A percentile compares a stretch with the other conserved stretches of the same genome.
phyloP scores from a whole-genome alignment of 2,329 filamentous ascomycete genomes.

The Aureobasidium sp. region DNA sequence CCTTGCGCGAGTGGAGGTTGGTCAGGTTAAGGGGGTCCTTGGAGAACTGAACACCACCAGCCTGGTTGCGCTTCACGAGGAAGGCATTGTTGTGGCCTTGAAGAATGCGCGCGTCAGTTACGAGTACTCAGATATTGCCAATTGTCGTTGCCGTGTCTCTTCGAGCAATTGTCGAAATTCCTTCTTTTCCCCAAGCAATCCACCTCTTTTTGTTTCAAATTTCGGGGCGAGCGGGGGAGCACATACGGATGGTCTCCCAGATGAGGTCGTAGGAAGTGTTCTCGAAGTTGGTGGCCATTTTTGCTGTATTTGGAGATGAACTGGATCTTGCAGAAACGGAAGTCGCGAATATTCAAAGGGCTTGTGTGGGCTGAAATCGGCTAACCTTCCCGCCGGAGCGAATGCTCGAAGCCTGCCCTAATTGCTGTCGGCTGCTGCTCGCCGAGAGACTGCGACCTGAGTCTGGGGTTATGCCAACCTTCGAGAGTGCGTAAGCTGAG shows the following conservation, averaged over 20 bases:
- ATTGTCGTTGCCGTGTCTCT: neutral
- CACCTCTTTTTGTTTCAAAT: neutral
- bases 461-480: neutral
- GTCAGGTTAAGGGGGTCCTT: slow-evolving; percentile 87
- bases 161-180: neutral
- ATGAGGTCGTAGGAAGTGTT: slow-evolving; percentile 85
- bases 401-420: neutral
- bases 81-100: slow-evolving; percentile 82
- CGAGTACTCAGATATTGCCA: neutral
- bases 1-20: slow-evolving; percentile 90
- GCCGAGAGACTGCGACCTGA: too few species aligned
- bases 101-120: slow-evolving; percentile 9
- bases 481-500: neutral
- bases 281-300: slow-evolving; percentile 42
- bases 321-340: neutral
- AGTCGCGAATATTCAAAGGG: neutral
- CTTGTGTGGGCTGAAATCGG: slow-evolving; percentile 7
- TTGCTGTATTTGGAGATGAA: slow-evolving; percentile 40
- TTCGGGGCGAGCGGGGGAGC: neutral
- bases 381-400: slow-evolving; percentile 12
- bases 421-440: neutral
- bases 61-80: slow-evolving; percentile 79
- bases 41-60: slow-evolving; percentile 81
- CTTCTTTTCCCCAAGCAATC: neutral
- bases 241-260: slow-evolving; percentile 94